Conservation (phyloP, 1,284 basidiomycete species). For the Golubevia sp. region DNA sequence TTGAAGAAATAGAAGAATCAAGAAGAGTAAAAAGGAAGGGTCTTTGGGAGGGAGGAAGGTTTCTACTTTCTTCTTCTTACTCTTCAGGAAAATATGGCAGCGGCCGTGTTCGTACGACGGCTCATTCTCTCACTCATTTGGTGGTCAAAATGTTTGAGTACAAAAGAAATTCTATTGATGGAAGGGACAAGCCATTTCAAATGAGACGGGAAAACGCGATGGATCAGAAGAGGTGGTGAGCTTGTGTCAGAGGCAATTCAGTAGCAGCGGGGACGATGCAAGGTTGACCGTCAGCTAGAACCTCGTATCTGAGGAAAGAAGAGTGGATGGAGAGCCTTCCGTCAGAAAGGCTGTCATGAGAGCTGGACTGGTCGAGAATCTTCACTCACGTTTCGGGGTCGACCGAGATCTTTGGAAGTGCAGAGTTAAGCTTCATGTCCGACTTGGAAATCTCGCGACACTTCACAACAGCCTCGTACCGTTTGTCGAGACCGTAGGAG, state of each 20-base stretch:
- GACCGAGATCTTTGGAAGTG: constrained; percentile 80
- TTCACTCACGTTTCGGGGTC: constrained; percentile 76
- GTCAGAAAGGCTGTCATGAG: neutral
- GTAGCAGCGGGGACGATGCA: constrained; percentile 44
- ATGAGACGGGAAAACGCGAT: no score
- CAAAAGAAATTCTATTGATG: no score
- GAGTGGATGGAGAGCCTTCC: neutral
- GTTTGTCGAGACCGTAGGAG: constrained; percentile 77
- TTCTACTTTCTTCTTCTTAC: no score
- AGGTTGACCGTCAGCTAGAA: constrained; percentile 33
- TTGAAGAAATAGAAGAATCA: no score
- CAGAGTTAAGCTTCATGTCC: constrained; percentile 91
- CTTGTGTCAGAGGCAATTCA: constrained; percentile 39
- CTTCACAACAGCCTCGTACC: constrained; percentile 74
- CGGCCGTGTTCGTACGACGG: no score
- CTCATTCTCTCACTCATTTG: no score
- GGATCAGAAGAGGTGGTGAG: constrained; percentile 10
- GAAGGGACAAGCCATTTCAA: no score
- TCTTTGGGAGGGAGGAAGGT: no score
- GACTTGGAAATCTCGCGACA: constrained; percentile 80
- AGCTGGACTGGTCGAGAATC: neutral
- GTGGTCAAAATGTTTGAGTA: no score
- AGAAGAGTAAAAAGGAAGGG: no score
- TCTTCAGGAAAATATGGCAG: no score
- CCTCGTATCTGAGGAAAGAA: constrained; percentile 64